A percentile compares a stretch with the other conserved stretches of the same genome.
Conservation (phyloP, 345 rosid species). For the Arabidopsis arenosa region DNA sequence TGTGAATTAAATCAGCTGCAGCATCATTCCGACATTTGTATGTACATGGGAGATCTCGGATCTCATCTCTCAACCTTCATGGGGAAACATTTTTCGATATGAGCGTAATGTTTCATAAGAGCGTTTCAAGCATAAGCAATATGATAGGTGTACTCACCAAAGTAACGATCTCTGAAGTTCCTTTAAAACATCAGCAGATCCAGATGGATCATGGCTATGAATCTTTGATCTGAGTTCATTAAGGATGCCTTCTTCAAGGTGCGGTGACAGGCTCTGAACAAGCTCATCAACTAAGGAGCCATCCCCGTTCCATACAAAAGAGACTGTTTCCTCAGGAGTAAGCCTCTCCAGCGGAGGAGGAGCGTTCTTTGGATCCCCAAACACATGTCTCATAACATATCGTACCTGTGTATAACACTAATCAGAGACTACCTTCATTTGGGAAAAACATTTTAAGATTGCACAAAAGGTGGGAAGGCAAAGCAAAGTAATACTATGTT, state of each 20-base stretch:
- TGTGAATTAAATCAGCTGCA: slow-evolving; percentile 96
- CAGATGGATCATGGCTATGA: slow-evolving; percentile 69
- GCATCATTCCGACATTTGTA: slow-evolving; percentile 97
- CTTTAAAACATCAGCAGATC: slow-evolving; percentile 63
- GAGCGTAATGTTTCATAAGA: slow-evolving; percentile 17
- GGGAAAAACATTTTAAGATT: slow-evolving; percentile 5
- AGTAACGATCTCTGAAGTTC: slow-evolving; percentile 86
- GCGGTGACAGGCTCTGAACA: slow-evolving; percentile 79
- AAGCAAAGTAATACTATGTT: slow-evolving; percentile 23
- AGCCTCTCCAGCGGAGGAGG: slow-evolving; percentile 97
- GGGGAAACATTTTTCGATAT: slow-evolving; percentile 21
- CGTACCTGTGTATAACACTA: slow-evolving; percentile 65
- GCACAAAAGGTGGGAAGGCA: slow-evolving; percentile 13
- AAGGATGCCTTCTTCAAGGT: slow-evolving; percentile 62
- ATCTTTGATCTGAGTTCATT: slow-evolving; percentile 79
- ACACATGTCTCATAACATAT: slow-evolving; percentile 91
- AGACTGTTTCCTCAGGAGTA: slow-evolving; percentile 69
- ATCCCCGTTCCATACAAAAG: slow-evolving; percentile 87
- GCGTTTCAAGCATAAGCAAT: slow-evolving; percentile 7
- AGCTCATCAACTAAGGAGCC: slow-evolving; percentile 91
- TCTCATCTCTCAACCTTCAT: slow-evolving; percentile 94
- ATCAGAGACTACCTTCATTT: slow-evolving; percentile 28
- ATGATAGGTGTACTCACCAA: slow-evolving; percentile 65
- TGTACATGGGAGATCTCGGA: slow-evolving; percentile 85
- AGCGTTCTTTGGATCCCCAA: slow-evolving; percentile 91